These are phyloP conservation scores for Alectoria sarmentosa DNA, from an alignment of 495 filamentous ascomycete species.

Conservation along the genomic window DNA sequence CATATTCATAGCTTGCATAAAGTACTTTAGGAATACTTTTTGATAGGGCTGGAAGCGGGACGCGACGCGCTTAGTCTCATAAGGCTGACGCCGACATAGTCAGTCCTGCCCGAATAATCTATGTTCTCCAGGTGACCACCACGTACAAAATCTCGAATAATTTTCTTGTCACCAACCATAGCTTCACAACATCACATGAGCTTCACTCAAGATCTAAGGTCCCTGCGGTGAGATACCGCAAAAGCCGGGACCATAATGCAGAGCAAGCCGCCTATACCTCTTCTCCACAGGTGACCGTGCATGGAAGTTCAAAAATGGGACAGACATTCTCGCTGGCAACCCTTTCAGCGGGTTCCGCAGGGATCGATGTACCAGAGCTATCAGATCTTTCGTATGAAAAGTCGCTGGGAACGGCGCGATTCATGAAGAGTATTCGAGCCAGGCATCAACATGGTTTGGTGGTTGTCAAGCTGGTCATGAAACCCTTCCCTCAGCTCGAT, in stretches of 20 bases:
- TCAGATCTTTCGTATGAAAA: constrained; percentile 85
- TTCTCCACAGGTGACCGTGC: constrained; percentile 7
- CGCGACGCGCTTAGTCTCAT: not conserved
- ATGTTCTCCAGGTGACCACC: not conserved
- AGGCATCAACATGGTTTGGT: constrained; percentile 83
- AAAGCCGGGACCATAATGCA: constrained; percentile 6
- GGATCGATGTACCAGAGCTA: constrained; percentile 90
- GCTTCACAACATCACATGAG: not conserved
- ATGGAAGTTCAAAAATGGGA: constrained; percentile 56
- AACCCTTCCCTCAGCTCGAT: constrained; percentile 70
- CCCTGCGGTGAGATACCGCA: constrained; percentile 4
- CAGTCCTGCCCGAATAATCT: not conserved
- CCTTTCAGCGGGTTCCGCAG: constrained; percentile 80
- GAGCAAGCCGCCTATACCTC: not conserved
- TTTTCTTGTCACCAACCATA: not conserved
- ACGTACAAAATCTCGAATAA: not conserved
- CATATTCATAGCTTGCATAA: too few species aligned
- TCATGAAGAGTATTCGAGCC: constrained; percentile 94
- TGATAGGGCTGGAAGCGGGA: constrained; percentile 10
- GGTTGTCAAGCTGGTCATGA: constrained; percentile 89
- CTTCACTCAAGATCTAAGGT: not conserved
- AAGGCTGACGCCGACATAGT: not conserved
- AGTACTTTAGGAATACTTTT: constrained; percentile 9
- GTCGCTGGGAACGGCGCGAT: constrained; percentile 85
- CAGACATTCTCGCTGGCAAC: constrained; percentile 93